These are phyloP conservation scores for Fusarium tupiense DNA, from an alignment of 2,329 filamentous ascomycete species.

Conservation along the genomic window DNA sequence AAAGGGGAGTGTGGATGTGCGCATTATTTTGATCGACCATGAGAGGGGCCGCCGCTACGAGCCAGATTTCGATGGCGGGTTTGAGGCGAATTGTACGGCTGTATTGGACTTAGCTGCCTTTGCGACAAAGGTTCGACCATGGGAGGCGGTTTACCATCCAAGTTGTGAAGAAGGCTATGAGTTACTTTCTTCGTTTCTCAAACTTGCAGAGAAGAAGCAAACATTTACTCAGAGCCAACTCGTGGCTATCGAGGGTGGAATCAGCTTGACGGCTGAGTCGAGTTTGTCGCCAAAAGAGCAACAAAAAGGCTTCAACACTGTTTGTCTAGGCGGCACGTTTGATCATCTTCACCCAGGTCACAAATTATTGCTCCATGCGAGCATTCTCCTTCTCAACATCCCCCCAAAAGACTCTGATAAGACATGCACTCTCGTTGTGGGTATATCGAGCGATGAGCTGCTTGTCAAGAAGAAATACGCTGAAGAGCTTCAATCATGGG, in stretches of 20 bases:
- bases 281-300: not conserved
- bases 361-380: slow-evolving; percentile 94
- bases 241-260: slow-evolving; percentile 61
- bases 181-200: slow-evolving; percentile 62
- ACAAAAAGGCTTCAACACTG: slow-evolving; percentile 48
- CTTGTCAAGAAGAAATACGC: slow-evolving; percentile 90
- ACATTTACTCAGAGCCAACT: slow-evolving; percentile 61
- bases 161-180: slow-evolving; percentile 71
- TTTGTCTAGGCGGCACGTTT: slow-evolving; percentile 92
- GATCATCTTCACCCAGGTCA: slow-evolving; percentile 96
- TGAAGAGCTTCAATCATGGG: slow-evolving; percentile 83
- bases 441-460: slow-evolving; percentile 88
- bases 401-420: slow-evolving; percentile 50
- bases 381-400: slow-evolving; percentile 74
- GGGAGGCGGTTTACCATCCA: slow-evolving; percentile 73
- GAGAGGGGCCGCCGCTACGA: slow-evolving; percentile 48
- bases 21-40: slow-evolving; percentile 78
- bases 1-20: slow-evolving; percentile 77
- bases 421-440: slow-evolving; percentile 75
- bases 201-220: slow-evolving; percentile 58
- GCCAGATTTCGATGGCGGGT: slow-evolving; percentile 48
- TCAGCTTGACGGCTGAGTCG: slow-evolving; percentile 51
- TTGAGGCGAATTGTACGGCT: slow-evolving; percentile 57
- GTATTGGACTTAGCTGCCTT: slow-evolving; percentile 63
- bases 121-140: slow-evolving; percentile 64